Percentiles rank a stretch among this genome's conserved stretches.
Evolutionary conservation across 2,329 filamentous ascomycete genomes (phyloP).

Genomic region (Thelonectria olida): DNA sequence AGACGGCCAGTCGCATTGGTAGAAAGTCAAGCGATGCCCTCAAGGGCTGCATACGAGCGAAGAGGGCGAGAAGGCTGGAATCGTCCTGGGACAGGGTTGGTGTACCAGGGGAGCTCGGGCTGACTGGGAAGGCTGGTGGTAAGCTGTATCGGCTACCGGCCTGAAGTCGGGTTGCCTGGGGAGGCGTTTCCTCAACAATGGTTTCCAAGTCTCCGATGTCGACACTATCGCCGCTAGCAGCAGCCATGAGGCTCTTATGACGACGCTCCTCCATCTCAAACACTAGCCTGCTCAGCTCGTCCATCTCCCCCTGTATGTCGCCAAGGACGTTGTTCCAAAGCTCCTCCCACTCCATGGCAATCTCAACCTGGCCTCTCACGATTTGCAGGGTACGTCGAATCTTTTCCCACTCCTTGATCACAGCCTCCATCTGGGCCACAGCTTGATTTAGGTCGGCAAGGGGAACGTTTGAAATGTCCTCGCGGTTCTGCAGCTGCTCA

Average conservation of each 20-base stretch:
- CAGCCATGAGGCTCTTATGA: constrained; percentile 78
- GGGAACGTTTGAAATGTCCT: constrained; percentile 78
- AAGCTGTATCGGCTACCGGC: constrained; percentile 75
- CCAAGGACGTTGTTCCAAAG: constrained; percentile 93
- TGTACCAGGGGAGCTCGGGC: constrained; percentile 66
- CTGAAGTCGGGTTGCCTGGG: constrained; percentile 59
- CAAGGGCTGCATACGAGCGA: constrained; percentile 94
- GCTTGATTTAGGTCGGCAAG: constrained; percentile 76
- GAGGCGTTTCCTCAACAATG: constrained; percentile 88
- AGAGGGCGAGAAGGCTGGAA: constrained; percentile 86
- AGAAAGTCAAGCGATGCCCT: constrained; percentile 94
- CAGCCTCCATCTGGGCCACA: constrained; percentile 88
- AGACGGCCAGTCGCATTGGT: constrained; percentile 91
- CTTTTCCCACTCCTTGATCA: constrained; percentile 83
- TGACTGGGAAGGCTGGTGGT: constrained; percentile 68
- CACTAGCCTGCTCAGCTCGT: constrained; percentile 80
- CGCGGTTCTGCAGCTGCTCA: constrained; percentile 83
- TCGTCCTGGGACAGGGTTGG: constrained; percentile 77
- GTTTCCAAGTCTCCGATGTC: constrained; percentile 93
- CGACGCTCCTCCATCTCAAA: constrained; percentile 98
- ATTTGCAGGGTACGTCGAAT: constrained; percentile 80
- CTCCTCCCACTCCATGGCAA: constrained; percentile 99
- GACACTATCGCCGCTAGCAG: constrained; percentile 67
- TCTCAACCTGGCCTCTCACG: constrained; percentile 90
- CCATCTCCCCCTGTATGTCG: constrained; percentile 89